Evolutionary conservation across 2,329 filamentous ascomycete species (phyloP).

Genomic region (Arthroderma sp.): DNA sequence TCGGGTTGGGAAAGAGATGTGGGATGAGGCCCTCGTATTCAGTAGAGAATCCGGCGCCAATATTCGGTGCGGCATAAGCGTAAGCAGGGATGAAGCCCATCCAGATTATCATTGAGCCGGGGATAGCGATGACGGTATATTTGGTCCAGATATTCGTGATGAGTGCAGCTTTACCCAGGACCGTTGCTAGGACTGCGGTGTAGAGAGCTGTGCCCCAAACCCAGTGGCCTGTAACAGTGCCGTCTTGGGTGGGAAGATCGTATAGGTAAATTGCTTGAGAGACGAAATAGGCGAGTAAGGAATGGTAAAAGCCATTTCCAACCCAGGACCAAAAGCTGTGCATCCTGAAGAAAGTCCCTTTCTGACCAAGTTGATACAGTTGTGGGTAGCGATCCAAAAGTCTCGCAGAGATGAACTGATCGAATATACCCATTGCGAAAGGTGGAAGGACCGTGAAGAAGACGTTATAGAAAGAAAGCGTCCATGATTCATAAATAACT

Average conservation of each 20-base stretch:
- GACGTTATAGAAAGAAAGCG: slow-evolving; percentile 97
- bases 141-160: slow-evolving; percentile 99
- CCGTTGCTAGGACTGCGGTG: slow-evolving; percentile 82
- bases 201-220: slow-evolving; percentile 95
- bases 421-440: slow-evolving; percentile 87
- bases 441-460: slow-evolving; percentile 92
- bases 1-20: slow-evolving; percentile 61
- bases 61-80: slow-evolving; percentile 68
- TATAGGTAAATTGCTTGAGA: slow-evolving; percentile 67
- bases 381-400: slow-evolving; percentile 92
- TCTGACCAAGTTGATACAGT: slow-evolving; percentile 83
- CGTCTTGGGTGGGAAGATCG: slow-evolving; percentile 67
- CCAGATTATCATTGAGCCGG: slow-evolving; percentile 85
- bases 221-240: slow-evolving; percentile 82
- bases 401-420: slow-evolving; percentile 92
- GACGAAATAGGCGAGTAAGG: slow-evolving; percentile 78
- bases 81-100: slow-evolving; percentile 80
- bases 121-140: slow-evolving; percentile 90
- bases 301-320: slow-evolving; percentile 88
- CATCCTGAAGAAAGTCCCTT: slow-evolving; percentile 83
- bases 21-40: slow-evolving; percentile 82
- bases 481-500: slow-evolving; percentile 99
- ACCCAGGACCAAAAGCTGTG: slow-evolving; percentile 92
- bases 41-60: slow-evolving; percentile 58
- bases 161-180: slow-evolving; percentile 84